Base-by-base conservation (phyloP, 2,329 filamentous ascomycete species). In the Domatiomyces catenatus region DNA sequence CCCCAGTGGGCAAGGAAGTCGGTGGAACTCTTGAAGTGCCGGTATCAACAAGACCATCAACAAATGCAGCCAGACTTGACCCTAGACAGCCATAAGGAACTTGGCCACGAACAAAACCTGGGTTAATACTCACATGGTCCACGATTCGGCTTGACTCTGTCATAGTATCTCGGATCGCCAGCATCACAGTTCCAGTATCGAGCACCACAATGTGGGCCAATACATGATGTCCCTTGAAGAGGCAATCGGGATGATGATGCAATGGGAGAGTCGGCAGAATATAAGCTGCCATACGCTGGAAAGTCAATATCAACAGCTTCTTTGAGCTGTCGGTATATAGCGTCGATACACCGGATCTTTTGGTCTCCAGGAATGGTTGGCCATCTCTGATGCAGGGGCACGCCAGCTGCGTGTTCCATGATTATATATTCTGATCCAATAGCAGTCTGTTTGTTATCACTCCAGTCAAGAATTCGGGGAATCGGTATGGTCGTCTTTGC, bases 351-450 rank as follows among this genome's bases (percentile, higher is more conserved):
- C 1, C 53, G 57, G 32, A 66, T 55, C 44, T 60, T 58, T 49
- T 66, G 59, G 39, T 60, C 50, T 12, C 46, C 51, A 36, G 58
- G 47, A 59, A 70, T 66, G 18, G 52, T 48, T 8, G 56, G 51
- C 66, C 65, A 69, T 51, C 52, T 57, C 17, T 63, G 43, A 22
- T 63, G 59, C 26, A 69, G 50, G 26, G 56, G 59, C 48, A 66
- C 54, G n/a, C 66, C 66, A 32, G 48, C 22, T 8, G 59, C 62
- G 54, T 68, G 63, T 51, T 67, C 62, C 63, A 67, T 67, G 19
- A 69, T 68, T 26, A 69, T 68, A 47, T 69, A 69, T 53, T 68
- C 64, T 20, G 55, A 61, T 36, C 64, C 64, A 47, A 68, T 62
- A 12, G 57, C 18, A 51, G 64, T 66, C 2, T 51, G 57, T 18